These are phyloP conservation scores for sunflower (Helianthus annuus) DNA, from an alignment of 129 eudicot genomes.

Conservation along the genomic window HanXRQr2.0-SUNRISE NC_035447.2:147637805-147638304, in stretches of 20 bases:
- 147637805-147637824: too few relatives aligned
- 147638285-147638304: slow-evolving; percentile 1
- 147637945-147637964: neutral
- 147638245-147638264: slow-evolving; percentile 23
- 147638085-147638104: too few relatives aligned
- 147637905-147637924: neutral
- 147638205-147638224: neutral
- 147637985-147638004: neutral
- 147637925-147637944: neutral
- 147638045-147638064: neutral
- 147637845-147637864: too few relatives aligned
- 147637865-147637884: neutral
- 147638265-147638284: neutral
- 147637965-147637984: neutral
- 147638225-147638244: neutral
- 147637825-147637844: too few relatives aligned
- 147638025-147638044: slow-evolving; percentile 14
- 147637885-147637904: neutral
- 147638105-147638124: too few relatives aligned
- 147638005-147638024: neutral
- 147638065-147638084: too few relatives aligned
- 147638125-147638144: too few relatives aligned
- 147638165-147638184: too few relatives aligned
- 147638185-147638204: too few relatives aligned
- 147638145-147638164: too few relatives aligned